phyloP scores from a whole-genome alignment of 2,329 filamentous ascomycete genomes.

The Pyrenochaeta sp. region DNA sequence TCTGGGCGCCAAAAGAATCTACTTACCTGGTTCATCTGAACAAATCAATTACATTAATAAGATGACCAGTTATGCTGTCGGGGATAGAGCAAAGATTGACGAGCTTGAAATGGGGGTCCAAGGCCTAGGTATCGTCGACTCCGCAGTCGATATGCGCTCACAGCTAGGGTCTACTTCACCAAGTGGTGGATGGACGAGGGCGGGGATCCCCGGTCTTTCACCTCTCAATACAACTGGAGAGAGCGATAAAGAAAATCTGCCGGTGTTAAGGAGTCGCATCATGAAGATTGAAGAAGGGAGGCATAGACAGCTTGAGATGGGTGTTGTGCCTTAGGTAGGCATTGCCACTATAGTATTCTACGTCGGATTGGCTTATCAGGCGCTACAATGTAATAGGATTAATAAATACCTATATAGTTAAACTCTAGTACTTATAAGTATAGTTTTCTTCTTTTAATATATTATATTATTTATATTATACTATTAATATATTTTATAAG shows the following conservation, averaged over 20 bases:
- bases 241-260: conserved; percentile 39
- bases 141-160: conserved; percentile 30
- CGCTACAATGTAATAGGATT: no score
- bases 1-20: conserved; percentile 74
- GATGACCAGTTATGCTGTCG: conserved; percentile 8
- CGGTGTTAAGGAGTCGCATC: conserved; percentile 29
- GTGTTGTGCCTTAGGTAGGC: conserved; percentile 23
- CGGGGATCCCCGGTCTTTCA: not conserved
- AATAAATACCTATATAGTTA: no score
- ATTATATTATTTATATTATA: no score
- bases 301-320: conserved; percentile 33
- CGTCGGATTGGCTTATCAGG: no score
- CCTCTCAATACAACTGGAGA: conserved; percentile 22
- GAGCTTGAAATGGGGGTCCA: conserved; percentile 38
- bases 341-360: not conserved
- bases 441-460: no score
- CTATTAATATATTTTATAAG: no score
- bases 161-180: conserved; percentile 6
- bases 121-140: conserved; percentile 43
- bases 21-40: conserved; percentile 68
- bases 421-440: no score
- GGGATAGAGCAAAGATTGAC: conserved; percentile 14
- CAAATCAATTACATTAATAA: conserved; percentile 26
- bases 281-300: conserved; percentile 33
- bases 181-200: conserved; percentile 7